Percentiles rank a stretch among this genome's conserved stretches.
Conservation (phyloP, 2,329 filamentous ascomycete genomes). For the Calonectria leucothoes region DNA sequence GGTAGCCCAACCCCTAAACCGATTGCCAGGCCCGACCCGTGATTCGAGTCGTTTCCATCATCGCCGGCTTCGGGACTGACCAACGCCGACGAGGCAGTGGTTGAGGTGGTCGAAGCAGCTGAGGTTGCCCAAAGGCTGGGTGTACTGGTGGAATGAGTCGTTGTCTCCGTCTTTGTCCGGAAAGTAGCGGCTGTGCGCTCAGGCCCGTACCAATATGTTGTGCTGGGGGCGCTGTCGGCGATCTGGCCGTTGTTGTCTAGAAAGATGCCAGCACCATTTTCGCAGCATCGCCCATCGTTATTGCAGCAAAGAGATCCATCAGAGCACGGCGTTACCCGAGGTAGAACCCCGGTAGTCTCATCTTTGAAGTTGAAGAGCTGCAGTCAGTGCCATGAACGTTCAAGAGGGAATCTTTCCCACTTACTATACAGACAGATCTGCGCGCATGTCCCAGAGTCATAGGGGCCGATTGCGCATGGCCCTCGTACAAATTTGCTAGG, state of each 20-base stretch:
- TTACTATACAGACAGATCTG: slow-evolving; percentile 28
- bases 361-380: slow-evolving; percentile 9
- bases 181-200: slow-evolving; percentile 24
- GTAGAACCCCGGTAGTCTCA: slow-evolving; percentile 24
- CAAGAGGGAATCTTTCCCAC: background rate
- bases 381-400: background rate
- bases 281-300: slow-evolving; percentile 29
- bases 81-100: background rate
- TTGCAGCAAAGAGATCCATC: slow-evolving; percentile 37
- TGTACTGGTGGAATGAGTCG: background rate
- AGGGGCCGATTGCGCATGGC: slow-evolving; percentile 29
- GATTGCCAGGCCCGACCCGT: slow-evolving; percentile 11
- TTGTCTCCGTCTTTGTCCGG: slow-evolving; percentile 15
- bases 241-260: slow-evolving; percentile 20
- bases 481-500: slow-evolving; percentile 29
- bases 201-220: slow-evolving; percentile 19
- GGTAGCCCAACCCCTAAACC: slow-evolving; percentile 27
- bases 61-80: background rate
- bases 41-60: background rate
- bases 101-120: background rate
- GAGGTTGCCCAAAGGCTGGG: background rate
- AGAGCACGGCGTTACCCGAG: slow-evolving; percentile 25
- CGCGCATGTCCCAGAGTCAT: slow-evolving; percentile 24
- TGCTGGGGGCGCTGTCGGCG: slow-evolving; percentile 18
- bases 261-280: slow-evolving; percentile 24